Conservation (phyloP, 2,329 filamentous ascomycete species). For the Sporothrix sp. region DNA sequence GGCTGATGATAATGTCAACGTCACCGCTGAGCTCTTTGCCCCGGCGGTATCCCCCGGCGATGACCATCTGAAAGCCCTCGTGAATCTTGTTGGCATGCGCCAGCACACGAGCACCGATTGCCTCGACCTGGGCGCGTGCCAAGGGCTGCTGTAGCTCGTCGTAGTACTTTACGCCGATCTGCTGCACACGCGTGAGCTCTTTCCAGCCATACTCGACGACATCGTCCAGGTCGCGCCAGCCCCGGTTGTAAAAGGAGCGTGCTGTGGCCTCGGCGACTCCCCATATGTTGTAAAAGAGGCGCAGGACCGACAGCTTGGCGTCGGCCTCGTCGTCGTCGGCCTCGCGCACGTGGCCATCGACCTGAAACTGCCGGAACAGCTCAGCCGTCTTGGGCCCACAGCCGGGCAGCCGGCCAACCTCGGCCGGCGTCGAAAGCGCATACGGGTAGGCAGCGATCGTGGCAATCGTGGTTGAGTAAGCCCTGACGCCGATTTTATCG, state of each 20-base stretch:
- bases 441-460: constrained; percentile 71
- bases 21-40: constrained; percentile 68
- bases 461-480: constrained; percentile 82
- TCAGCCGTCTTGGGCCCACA: constrained; percentile 72
- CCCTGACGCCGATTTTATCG: constrained; percentile 71
- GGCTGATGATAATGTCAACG: constrained; percentile 76
- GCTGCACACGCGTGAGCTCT: constrained; percentile 65
- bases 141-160: constrained; percentile 71
- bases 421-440: constrained; percentile 29
- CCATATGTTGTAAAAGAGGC: constrained; percentile 76
- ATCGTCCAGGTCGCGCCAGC: constrained; percentile 80
- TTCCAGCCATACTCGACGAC: constrained; percentile 75
- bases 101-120: constrained; percentile 55
- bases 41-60: constrained; percentile 74
- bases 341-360: constrained; percentile 48
- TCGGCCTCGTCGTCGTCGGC: constrained; percentile 56
- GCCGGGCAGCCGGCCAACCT: constrained; percentile 56
- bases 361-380: constrained; percentile 66
- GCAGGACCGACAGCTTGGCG: constrained; percentile 52
- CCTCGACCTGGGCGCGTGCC: constrained; percentile 61
- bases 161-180: constrained; percentile 91
- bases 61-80: constrained; percentile 43
- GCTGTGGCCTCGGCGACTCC: constrained; percentile 81
- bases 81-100: constrained; percentile 56
- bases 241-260: constrained; percentile 65